Evolutionary conservation across 2,329 filamentous ascomycete genomes (phyloP).

Genomic region (Aspergillus ibericus): DNA sequence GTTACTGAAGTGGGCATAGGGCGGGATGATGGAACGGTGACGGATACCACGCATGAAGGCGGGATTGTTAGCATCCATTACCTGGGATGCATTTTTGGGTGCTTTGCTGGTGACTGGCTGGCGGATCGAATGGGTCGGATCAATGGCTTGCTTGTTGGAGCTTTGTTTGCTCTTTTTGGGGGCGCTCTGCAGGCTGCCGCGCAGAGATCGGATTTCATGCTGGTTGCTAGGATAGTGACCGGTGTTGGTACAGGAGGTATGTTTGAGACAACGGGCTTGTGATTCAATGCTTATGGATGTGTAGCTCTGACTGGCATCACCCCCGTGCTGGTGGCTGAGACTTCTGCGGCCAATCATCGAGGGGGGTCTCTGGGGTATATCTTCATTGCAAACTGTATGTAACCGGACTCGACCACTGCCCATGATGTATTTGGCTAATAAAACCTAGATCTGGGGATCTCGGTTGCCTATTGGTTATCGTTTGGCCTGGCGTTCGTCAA

Average conservation of each 20-base stretch:
- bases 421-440: background rate
- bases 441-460: conserved; percentile 48
- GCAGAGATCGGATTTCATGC: conserved; percentile 50
- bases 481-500: conserved; percentile 38
- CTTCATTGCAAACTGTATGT: conserved; percentile 52
- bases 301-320: conserved; percentile 51
- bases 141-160: conserved; percentile 50
- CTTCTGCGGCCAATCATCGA: conserved; percentile 48
- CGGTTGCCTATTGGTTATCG: conserved; percentile 39
- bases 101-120: conserved; percentile 51
- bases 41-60: conserved; percentile 51
- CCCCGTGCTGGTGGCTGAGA: conserved; percentile 52
- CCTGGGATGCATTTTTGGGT: conserved; percentile 53
- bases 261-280: conserved; percentile 9
- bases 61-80: conserved; percentile 57
- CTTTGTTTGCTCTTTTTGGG: conserved; percentile 51
- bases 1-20: conserved; percentile 47
- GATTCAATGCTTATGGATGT: background rate
- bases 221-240: conserved; percentile 52
- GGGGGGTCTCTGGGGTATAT: conserved; percentile 51
- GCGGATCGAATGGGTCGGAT: conserved; percentile 58
- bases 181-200: conserved; percentile 51
- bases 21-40: conserved; percentile 46
- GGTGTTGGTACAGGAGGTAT: conserved; percentile 54
- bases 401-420: background rate